Conservation (phyloP, 148 eudicot genomes). For the Nepenthes mirabilis region DNA sequence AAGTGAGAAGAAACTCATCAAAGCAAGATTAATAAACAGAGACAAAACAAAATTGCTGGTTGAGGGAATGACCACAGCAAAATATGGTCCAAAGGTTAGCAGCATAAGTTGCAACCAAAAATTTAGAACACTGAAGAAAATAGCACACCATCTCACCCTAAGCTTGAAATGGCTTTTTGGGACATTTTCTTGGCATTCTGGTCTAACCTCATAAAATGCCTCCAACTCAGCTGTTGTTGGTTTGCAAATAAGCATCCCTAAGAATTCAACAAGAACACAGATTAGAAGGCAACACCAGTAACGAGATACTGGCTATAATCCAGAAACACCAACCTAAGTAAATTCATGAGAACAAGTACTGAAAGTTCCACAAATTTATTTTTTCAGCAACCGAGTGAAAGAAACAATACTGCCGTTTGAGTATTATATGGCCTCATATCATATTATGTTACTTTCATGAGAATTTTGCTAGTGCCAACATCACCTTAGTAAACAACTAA, state of each 20-base stretch:
- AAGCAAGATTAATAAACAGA: not conserved
- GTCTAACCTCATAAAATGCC: constrained; percentile 49
- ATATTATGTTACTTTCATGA: no score
- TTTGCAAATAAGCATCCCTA: constrained; percentile 26
- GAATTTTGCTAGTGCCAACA: no score
- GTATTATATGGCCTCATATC: no score
- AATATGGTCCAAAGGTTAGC: not conserved
- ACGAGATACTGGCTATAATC: no score
- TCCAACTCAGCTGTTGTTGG: constrained; percentile 49
- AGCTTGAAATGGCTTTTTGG: constrained; percentile 75
- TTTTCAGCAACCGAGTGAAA: no score
- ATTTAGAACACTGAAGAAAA: not conserved
- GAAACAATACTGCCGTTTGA: no score
- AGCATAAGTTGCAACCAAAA: not conserved
- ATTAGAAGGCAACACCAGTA: not conserved
- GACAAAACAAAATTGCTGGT: no score
- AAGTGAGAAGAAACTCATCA: not conserved
- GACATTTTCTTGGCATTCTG: constrained; percentile 63
- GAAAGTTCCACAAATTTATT: no score
- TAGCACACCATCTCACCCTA: constrained; percentile 35
- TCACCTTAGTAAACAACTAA: no score
- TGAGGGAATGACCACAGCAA: not conserved
- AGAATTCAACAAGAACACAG: constrained; percentile 6
- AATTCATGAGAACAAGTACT: no score
- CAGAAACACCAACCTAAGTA: no score